These are phyloP conservation scores for Vaccinium macrocarpon DNA, from an alignment of 148 eudicot species.

Conservation along the genomic window DNA sequence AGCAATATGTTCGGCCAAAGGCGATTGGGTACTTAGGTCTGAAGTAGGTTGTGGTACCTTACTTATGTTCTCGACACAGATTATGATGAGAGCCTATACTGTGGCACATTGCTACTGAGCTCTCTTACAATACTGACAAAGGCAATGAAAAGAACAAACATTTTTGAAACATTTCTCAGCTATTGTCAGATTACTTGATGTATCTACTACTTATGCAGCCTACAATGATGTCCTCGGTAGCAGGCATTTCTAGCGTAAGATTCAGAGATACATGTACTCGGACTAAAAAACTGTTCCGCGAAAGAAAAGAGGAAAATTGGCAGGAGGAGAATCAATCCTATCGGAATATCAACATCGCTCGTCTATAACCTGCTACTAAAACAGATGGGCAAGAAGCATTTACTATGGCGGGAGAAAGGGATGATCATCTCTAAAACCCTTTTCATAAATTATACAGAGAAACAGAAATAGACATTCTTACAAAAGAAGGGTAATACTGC, in stretches of 20 bases:
- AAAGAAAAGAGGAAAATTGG: not conserved
- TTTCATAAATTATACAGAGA: too few species aligned
- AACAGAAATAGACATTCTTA: too few species aligned
- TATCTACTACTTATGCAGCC: conserved; percentile 37
- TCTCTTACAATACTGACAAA: conserved; percentile 13
- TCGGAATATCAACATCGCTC: not conserved
- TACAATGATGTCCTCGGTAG: conserved; percentile 33
- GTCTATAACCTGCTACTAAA: too few species aligned
- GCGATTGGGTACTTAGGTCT: conserved; percentile 24
- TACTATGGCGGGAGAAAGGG: too few species aligned
- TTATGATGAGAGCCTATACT: conserved; percentile 40
- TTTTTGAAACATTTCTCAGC: not conserved
- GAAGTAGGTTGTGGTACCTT: conserved; percentile 9
- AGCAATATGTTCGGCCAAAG: conserved; percentile 21
- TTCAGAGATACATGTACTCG: conserved; percentile 33
- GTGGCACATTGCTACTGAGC: conserved; percentile 57
- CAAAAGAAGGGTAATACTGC: too few species aligned
- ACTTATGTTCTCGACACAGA: conserved; percentile 22
- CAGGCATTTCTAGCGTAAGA: conserved; percentile 31
- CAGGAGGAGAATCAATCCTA: not conserved
- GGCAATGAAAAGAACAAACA: not conserved
- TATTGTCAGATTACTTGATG: conserved; percentile 31
- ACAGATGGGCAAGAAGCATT: too few species aligned
- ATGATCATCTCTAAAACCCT: too few species aligned
- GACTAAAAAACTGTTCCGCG: conserved; percentile 18